These are phyloP conservation scores for Pseudogymnoascus sp. DNA, from an alignment of 2,329 filamentous ascomycete genomes.

Conservation along the genomic window DNA sequence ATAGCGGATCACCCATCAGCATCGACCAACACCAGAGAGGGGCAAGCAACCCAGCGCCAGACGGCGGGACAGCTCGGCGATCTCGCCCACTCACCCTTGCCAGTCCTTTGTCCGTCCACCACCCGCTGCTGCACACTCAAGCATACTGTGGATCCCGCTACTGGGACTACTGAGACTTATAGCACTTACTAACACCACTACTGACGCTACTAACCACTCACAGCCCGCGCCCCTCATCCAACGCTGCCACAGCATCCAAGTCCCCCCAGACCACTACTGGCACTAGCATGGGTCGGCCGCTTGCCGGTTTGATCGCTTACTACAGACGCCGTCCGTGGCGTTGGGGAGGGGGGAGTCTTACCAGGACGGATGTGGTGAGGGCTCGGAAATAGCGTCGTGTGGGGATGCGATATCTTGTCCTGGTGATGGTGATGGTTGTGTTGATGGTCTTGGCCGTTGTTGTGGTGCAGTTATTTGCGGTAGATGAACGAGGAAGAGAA, in stretches of 20 bases:
- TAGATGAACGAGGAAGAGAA: not conserved
- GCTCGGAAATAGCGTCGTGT: not conserved
- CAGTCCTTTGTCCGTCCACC: not conserved
- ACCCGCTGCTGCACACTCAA: constrained; percentile 2
- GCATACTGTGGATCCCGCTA: not conserved
- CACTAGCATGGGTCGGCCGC: constrained; percentile 1
- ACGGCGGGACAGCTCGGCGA: constrained; percentile 4
- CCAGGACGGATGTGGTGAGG: not conserved
- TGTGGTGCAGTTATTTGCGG: not conserved
- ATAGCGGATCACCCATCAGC: not conserved
- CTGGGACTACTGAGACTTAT: not conserved
- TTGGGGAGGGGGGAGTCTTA: not conserved
- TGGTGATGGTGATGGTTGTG: not conserved
- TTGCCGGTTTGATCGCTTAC: constrained; percentile 4
- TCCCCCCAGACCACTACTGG: too few species aligned
- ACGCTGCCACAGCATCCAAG: not conserved
- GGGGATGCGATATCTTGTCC: not conserved
- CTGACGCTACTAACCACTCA: not conserved
- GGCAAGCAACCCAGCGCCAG: not conserved
- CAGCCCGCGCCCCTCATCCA: not conserved
- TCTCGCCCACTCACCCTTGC: not conserved
- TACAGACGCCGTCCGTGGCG: not conserved
- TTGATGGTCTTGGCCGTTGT: not conserved
- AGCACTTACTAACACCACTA: not conserved
- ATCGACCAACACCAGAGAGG: not conserved